Conservation (phyloP, 352 stramenopile genomes). For the Phytophthora tubulina region DNA sequence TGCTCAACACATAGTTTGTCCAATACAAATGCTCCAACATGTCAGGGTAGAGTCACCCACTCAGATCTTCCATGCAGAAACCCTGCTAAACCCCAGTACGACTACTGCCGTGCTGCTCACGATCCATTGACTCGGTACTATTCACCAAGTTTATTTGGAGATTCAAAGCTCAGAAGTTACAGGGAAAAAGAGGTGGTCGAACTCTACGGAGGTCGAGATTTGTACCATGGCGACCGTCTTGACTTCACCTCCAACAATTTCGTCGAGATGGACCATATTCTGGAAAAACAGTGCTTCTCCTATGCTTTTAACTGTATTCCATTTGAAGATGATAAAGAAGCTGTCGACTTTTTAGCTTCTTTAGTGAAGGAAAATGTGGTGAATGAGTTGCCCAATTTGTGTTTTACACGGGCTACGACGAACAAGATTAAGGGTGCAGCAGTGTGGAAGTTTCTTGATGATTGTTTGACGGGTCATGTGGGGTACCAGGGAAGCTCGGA, state of each 20-base stretch:
- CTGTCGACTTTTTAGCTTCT: conserved; percentile 11
- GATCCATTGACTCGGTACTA: conserved; percentile 31
- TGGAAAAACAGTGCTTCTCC: conserved; percentile 51
- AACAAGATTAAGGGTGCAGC: conserved; percentile 46
- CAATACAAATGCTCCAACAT: not conserved
- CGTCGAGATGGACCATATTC: conserved; percentile 47
- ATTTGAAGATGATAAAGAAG: conserved; percentile 10
- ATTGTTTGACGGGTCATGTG: conserved; percentile 40
- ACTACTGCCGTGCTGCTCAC: conserved; percentile 45
- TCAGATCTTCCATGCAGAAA: conserved; percentile 14
- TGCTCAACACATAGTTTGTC: conserved; percentile 16
- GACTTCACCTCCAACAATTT: conserved; percentile 13
- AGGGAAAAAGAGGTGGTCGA: conserved; percentile 24
- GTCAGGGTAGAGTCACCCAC: conserved; percentile 11
- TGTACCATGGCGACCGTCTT: conserved; percentile 41
- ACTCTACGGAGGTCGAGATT: conserved; percentile 27
- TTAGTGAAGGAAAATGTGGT: conserved; percentile 31
- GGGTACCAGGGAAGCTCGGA: not conserved
- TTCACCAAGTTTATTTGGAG: conserved; percentile 37
- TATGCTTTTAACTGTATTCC: conserved; percentile 37
- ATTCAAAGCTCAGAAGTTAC: conserved; percentile 12
- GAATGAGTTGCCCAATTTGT: conserved; percentile 44
- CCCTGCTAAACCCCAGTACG: conserved; percentile 35
- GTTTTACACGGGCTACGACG: conserved; percentile 32
- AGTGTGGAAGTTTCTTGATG: conserved; percentile 45